phyloP scores from a whole-genome alignment of 2,329 filamentous ascomycete genomes.

The Fusarium siculi region DNA sequence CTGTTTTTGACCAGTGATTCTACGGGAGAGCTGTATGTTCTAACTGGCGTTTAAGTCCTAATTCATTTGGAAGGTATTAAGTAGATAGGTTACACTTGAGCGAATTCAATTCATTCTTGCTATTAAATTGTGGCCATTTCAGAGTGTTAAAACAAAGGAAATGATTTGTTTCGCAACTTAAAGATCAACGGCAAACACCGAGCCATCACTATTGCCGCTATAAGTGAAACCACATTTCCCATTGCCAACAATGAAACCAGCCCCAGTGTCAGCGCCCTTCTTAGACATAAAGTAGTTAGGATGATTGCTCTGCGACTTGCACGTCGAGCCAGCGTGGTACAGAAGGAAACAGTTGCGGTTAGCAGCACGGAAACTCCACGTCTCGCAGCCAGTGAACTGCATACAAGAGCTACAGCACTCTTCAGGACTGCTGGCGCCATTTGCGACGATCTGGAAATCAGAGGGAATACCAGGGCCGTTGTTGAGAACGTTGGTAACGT shows the following conservation, averaged over 20 bases:
- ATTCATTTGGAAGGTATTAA: fast-evolving
- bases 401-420: slow-evolving; percentile 11
- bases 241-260: slow-evolving; percentile 3
- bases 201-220: slow-evolving; percentile 9
- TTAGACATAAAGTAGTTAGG: slow-evolving; percentile 12
- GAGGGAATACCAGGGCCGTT: slow-evolving; percentile 9
- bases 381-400: slow-evolving; percentile 7
- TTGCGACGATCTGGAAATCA: slow-evolving; percentile 5
- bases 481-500: slow-evolving; percentile 7
- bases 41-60: background rate
- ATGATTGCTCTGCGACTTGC: background rate
- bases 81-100: fast-evolving
- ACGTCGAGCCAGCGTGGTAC: background rate
- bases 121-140: fast-evolving
- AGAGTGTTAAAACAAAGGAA: fast-evolving
- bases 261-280: background rate
- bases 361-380: background rate
- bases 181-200: background rate
- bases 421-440: background rate
- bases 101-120: background rate
- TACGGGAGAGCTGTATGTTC: background rate
- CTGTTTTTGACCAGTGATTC: slow-evolving; percentile 11
- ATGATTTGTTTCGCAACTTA: background rate
- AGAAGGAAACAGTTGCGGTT: slow-evolving; percentile 19
- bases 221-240: slow-evolving; percentile 6